Conservation (phyloP, 805 yeast genomes). For the Saccharomyces kudriavzevii region DNA sequence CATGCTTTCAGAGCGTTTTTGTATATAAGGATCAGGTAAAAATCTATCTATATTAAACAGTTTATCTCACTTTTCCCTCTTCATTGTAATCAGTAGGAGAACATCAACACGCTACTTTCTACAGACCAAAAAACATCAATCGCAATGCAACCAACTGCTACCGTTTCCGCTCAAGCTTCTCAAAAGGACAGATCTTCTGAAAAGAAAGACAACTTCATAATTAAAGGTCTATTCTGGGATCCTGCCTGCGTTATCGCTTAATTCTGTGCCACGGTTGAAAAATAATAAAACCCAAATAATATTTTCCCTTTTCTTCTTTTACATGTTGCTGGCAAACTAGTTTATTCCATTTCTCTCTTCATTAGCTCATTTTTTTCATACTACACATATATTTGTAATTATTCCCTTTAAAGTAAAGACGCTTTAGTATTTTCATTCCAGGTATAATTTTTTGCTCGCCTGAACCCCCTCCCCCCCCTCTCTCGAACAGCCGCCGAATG, state of each 20-base stretch:
- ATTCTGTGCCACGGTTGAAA: neutral
- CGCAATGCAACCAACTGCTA: constrained; percentile 23
- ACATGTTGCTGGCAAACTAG: neutral
- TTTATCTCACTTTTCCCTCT: neutral
- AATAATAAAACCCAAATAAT: neutral
- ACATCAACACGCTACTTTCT: neutral
- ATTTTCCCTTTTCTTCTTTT: neutral
- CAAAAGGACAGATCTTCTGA: constrained; percentile 21
- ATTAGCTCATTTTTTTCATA: neutral
- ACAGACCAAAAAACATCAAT: neutral
- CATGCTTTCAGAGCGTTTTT: neutral
- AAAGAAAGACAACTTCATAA: constrained; percentile 21
- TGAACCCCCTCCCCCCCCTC: too few relatives aligned
- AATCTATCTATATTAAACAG: neutral
- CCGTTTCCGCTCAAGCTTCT: constrained; percentile 11
- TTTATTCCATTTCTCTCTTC: neutral
- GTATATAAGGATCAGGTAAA: neutral
- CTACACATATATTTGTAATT: neutral
- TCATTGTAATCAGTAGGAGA: neutral
- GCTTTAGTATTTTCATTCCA: neutral
- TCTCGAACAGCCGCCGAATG: too few relatives aligned
- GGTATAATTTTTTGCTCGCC: too few relatives aligned
- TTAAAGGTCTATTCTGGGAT: constrained; percentile 16
- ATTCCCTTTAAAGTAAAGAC: neutral
- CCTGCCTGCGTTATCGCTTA: constrained; percentile 23